These are phyloP conservation scores for Galeopsis tetrahit DNA, from an alignment of 257 asterid species.

Conservation along the genomic window DNA sequence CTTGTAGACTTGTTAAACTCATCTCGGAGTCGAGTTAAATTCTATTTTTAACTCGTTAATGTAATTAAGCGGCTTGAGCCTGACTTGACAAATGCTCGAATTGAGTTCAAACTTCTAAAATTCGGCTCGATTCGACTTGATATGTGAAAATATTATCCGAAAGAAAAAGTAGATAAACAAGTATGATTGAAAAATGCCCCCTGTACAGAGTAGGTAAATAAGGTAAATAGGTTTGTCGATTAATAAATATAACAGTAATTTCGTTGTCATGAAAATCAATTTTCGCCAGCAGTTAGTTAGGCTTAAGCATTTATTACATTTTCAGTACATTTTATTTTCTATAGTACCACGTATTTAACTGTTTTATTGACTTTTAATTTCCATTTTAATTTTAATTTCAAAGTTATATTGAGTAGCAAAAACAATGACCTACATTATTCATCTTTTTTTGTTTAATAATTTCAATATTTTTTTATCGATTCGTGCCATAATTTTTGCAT, in stretches of 20 bases:
- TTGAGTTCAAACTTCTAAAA: too few species aligned
- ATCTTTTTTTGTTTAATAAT: too few species aligned
- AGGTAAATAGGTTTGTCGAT: neutral
- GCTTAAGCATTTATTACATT: neutral
- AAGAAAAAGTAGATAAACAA: neutral
- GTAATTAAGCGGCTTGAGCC: too few species aligned
- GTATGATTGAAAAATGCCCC: too few species aligned
- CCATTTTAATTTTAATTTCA: neutral
- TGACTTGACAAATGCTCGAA: too few species aligned
- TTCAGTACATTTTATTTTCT: neutral
- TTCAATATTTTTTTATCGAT: too few species aligned
- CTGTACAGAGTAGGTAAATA: neutral
- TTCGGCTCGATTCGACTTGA: neutral
- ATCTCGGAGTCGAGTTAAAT: too few species aligned
- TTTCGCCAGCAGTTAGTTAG: neutral
- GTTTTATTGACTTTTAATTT: neutral
- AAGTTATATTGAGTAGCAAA: neutral
- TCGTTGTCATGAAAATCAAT: constrained; percentile 15
- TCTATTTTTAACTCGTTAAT: too few species aligned
- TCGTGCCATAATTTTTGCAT: neutral
- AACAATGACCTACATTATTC: too few species aligned
- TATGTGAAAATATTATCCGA: neutral
- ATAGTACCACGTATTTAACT: neutral
- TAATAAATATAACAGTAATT: neutral
- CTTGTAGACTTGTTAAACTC: too few species aligned